These are phyloP conservation scores for Apium graveolens DNA, from an alignment of 129 eudicot genomes.

Conservation along the genomic window DNA sequence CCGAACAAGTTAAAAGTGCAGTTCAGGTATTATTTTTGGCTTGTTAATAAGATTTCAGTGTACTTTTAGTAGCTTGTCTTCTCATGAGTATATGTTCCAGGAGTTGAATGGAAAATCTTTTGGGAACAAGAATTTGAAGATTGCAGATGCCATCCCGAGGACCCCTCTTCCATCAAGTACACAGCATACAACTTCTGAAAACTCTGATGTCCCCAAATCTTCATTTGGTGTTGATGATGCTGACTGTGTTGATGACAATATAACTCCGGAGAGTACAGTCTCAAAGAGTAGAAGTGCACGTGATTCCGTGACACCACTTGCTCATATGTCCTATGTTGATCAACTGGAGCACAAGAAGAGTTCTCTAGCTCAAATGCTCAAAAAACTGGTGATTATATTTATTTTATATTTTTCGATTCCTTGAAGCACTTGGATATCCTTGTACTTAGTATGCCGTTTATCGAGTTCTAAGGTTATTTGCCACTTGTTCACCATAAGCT, in stretches of 20 bases:
- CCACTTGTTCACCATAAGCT: neutral
- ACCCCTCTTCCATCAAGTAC: slow-evolving; percentile 18
- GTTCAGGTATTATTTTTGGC: slow-evolving; percentile 42
- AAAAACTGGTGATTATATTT: slow-evolving; percentile 49
- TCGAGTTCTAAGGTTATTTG: neutral
- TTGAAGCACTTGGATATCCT: neutral
- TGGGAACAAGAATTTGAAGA: slow-evolving; percentile 60
- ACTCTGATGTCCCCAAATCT: slow-evolving; percentile 19
- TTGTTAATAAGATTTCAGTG: neutral
- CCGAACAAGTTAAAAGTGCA: slow-evolving; percentile 55
- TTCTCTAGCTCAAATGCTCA: slow-evolving; percentile 54
- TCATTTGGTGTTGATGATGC: slow-evolving; percentile 28
- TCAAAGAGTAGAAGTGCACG: slow-evolving; percentile 66
- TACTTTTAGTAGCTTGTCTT: slow-evolving; percentile 15
- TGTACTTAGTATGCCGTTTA: neutral
- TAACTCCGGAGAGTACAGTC: slow-evolving; percentile 30
- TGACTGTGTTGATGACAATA: slow-evolving; percentile 34
- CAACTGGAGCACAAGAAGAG: slow-evolving; percentile 85
- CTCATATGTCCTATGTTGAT: slow-evolving; percentile 68
- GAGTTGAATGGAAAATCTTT: slow-evolving; percentile 59
- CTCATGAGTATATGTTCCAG: slow-evolving; percentile 35
- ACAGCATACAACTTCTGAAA: slow-evolving; percentile 1
- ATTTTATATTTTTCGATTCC: slow-evolving; percentile 6
- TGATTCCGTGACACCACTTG: slow-evolving; percentile 90
- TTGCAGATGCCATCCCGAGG: slow-evolving; percentile 60